phyloP scores from a whole-genome alignment of 306 rosid species.

The Gleditsia sinensis region DNA sequence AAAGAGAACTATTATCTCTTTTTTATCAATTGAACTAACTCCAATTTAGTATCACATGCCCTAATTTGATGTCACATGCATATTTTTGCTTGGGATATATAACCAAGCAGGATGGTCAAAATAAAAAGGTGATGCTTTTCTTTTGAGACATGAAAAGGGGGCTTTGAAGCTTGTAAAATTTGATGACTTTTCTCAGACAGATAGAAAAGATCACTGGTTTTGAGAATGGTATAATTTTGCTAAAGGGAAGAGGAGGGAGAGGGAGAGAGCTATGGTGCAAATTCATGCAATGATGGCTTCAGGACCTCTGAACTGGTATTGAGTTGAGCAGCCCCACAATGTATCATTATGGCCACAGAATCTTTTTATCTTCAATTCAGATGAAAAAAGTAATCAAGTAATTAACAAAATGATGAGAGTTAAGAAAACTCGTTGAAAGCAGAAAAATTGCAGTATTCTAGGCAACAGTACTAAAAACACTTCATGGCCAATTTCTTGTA shows the following conservation, averaged over 20 bases:
- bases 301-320: conserved; percentile 36
- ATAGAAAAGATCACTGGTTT: conserved; percentile 42
- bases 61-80: conserved; percentile 60
- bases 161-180: conserved; percentile 45
- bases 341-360: conserved; percentile 55
- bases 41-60: too few species aligned
- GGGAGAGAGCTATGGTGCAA: conserved; percentile 29
- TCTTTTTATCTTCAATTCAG: conserved; percentile 50
- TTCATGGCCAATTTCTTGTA: conserved; percentile 30
- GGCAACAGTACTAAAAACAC: conserved; percentile 11
- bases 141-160: conserved; percentile 40
- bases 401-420: conserved; percentile 61
- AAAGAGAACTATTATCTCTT: too few species aligned
- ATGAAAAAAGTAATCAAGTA: conserved; percentile 41
- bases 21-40: too few species aligned
- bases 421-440: conserved; percentile 44
- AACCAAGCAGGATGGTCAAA: conserved; percentile 23
- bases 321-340: conserved; percentile 52
- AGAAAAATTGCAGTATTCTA: conserved; percentile 38
- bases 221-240: conserved; percentile 29
- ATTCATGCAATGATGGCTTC: conserved; percentile 58
- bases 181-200: conserved; percentile 28
- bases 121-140: conserved; percentile 29
- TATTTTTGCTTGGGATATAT: conserved; percentile 35
- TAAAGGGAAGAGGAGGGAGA: conserved; percentile 22